Percentiles rank a stretch among this genome's conserved stretches.
phyloP scores from a whole-genome alignment of 305 asterid species.

The Fraxinus greggii region DNA sequence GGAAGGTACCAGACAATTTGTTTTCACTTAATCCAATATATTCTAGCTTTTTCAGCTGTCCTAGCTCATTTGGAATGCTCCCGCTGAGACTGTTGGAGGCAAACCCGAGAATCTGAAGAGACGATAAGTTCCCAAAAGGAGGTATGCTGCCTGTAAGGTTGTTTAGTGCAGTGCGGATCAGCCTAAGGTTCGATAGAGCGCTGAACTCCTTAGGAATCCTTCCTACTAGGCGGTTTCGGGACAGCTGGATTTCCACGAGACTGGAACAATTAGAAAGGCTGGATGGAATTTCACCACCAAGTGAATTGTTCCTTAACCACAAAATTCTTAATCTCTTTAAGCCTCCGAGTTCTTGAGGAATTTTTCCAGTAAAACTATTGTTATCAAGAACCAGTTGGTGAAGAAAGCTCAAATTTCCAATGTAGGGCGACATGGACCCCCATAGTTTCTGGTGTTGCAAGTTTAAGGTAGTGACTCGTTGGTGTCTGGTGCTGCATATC shows the following conservation, averaged over 20 bases:
- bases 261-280: conserved; percentile 29
- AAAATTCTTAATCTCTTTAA: background rate
- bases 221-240: conserved; percentile 33
- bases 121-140: conserved; percentile 34
- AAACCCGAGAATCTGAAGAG: conserved; percentile 30
- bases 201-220: conserved; percentile 31
- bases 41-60: conserved; percentile 18
- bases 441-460: background rate
- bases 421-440: background rate
- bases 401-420: background rate
- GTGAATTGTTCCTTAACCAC: conserved; percentile 27
- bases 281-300: conserved; percentile 32
- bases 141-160: conserved; percentile 30
- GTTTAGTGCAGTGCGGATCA: conserved; percentile 27
- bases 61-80: conserved; percentile 27
- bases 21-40: conserved; percentile 37
- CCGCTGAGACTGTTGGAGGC: conserved; percentile 33
- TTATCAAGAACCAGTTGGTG: background rate
- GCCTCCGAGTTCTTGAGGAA: background rate
- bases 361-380: background rate
- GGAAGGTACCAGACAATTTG: conserved; percentile 29
- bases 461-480: background rate
- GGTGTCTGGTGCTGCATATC: background rate
- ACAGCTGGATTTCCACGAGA: conserved; percentile 30
- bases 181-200: conserved; percentile 25